These are phyloP conservation scores for Nicotiana sylvestris DNA, from an alignment of 257 asterid genomes.

Conservation along the genomic window DNA sequence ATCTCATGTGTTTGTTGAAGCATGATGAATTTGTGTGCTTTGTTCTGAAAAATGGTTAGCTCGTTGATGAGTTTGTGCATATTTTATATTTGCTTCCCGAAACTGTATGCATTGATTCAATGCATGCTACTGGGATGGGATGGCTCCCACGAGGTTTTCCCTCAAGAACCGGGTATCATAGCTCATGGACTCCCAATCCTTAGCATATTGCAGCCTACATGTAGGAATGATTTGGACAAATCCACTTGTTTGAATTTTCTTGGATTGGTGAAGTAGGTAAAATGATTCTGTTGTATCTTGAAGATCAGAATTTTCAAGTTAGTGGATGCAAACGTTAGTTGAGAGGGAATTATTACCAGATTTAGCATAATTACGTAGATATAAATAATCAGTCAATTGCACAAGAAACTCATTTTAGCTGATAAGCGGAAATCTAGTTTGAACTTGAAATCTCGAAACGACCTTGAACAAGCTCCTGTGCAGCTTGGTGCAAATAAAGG, in stretches of 20 bases:
- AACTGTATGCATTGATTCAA: not conserved
- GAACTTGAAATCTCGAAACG: not conserved
- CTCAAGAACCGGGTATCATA: not conserved
- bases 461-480: not conserved
- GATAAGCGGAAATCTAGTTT: not conserved
- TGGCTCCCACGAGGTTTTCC: not conserved
- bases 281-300: not conserved
- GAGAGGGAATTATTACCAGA: not conserved
- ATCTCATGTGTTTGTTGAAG: not conserved
- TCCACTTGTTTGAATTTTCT: constrained; percentile 7
- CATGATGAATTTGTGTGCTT: not conserved
- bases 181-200: not conserved
- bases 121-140: not conserved
- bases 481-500: not conserved
- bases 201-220: not conserved
- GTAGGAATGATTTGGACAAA: not conserved
- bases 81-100: not conserved
- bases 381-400: not conserved
- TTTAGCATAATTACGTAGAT: not conserved
- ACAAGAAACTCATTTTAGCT: not conserved
- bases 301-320: not conserved
- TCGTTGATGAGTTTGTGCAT: not conserved
- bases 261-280: not conserved
- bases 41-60: not conserved
- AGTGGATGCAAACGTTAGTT: not conserved